These are phyloP conservation scores for Entophlyctis luteolus DNA, from an alignment of 192 early-diverging fungal genomes.

Conservation along the genomic window DNA sequence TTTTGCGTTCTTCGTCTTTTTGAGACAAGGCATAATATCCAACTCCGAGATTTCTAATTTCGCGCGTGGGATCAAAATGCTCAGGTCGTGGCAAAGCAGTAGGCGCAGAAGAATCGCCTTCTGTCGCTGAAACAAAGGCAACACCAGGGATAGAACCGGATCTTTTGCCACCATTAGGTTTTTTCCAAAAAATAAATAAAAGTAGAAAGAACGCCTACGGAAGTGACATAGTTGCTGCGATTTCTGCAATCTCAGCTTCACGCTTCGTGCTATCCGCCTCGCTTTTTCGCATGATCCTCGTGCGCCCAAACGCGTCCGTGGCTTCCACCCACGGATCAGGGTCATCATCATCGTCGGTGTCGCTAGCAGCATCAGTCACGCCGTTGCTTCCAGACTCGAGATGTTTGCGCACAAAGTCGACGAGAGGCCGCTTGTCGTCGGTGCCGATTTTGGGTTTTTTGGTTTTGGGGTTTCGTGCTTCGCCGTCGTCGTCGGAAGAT, in stretches of 20 bases:
- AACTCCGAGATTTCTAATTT: constrained; percentile 63
- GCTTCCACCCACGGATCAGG: constrained; percentile 74
- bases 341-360: constrained; percentile 19
- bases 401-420: constrained; percentile 58
- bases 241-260: too few relatives aligned
- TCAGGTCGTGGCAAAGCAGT: background rate
- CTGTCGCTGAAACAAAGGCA: background rate
- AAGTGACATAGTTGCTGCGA: constrained; percentile 23
- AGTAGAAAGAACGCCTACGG: background rate
- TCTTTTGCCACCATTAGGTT: too few relatives aligned
- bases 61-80: constrained; percentile 48
- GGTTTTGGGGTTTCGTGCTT: background rate
- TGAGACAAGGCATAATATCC: constrained; percentile 68
- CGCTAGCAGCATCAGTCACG: constrained; percentile 7
- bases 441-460: constrained; percentile 25
- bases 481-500: background rate
- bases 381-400: constrained; percentile 2
- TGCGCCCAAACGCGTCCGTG: constrained; percentile 71
- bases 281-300: constrained; percentile 57
- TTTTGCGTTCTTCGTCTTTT: constrained; percentile 55
- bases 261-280: constrained; percentile 31
- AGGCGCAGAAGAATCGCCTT: too few relatives aligned
- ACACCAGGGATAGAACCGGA: background rate
- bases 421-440: constrained; percentile 45
- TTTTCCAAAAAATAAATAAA: too few relatives aligned